Conservation (phyloP, 73 alveolate species). For the Paramecium sonneborni region DNA sequence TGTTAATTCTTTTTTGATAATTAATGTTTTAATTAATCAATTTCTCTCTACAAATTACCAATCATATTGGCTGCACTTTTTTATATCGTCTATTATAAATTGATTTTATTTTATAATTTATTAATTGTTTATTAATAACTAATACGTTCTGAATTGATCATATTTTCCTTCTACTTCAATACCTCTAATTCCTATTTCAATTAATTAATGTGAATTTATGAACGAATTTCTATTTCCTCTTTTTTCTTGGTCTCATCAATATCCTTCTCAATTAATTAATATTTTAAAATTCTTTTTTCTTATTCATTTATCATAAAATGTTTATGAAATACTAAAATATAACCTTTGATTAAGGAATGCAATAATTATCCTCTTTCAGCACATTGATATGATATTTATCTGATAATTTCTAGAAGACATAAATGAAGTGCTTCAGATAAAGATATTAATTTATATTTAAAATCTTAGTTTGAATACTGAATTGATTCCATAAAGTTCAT, state of each 20-base stretch:
- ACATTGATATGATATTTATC: slow-evolving; percentile 44
- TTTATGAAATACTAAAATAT: background rate
- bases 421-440: background rate
- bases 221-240: background rate
- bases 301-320: background rate
- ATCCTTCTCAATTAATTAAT: background rate
- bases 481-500: background rate
- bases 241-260: background rate
- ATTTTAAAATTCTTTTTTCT: background rate
- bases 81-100: background rate
- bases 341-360: background rate
- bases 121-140: background rate
- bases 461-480: background rate
- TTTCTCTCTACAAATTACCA: background rate
- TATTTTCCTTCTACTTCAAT: background rate
- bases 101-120: background rate
- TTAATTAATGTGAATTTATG: background rate
- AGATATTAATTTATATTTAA: background rate
- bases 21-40: background rate
- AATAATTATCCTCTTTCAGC: slow-evolving; percentile 31
- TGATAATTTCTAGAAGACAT: background rate
- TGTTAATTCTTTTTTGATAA: background rate
- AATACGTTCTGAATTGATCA: background rate
- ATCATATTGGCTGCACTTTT: slow-evolving; percentile 32
- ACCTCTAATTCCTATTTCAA: background rate